These are phyloP conservation scores for Salix viminalis DNA, from an alignment of 345 rosid species.

Conservation along the genomic window DNA sequence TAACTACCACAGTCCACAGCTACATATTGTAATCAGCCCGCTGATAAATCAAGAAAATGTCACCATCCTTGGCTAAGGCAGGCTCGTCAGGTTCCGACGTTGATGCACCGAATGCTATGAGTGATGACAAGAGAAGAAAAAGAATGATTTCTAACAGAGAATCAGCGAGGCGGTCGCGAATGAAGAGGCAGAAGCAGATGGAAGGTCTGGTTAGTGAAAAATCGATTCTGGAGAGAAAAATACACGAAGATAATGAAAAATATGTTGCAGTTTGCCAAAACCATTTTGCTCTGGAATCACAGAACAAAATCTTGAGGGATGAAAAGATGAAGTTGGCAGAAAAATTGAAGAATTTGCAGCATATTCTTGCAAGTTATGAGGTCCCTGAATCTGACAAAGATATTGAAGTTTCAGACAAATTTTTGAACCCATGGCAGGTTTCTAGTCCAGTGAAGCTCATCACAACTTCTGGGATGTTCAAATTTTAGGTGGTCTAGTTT, in stretches of 20 bases:
- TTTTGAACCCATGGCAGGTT: conserved; percentile 25
- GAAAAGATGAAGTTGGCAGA: conserved; percentile 36
- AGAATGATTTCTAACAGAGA: conserved; percentile 71
- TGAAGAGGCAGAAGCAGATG: conserved; percentile 54
- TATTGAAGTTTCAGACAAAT: neutral
- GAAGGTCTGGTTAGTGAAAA: conserved; percentile 51
- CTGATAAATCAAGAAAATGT: conserved; percentile 22
- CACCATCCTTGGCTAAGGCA: conserved; percentile 17
- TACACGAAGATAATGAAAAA: conserved; percentile 25
- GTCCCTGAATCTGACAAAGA: conserved; percentile 1
- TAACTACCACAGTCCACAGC: neutral
- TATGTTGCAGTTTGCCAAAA: conserved; percentile 17
- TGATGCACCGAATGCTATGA: conserved; percentile 3
- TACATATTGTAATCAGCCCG: neutral
- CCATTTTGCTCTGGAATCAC: conserved; percentile 24
- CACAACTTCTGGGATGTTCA: conserved; percentile 19
- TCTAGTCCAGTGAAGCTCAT: conserved; percentile 22
- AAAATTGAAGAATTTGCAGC: conserved; percentile 29
- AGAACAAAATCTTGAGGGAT: conserved; percentile 36
- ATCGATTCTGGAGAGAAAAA: conserved; percentile 38
- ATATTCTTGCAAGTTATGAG: conserved; percentile 14
- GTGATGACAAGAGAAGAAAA: conserved; percentile 57
- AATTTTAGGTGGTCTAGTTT: conserved; percentile 3
- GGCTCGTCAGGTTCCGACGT: conserved; percentile 39
- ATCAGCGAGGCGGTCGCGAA: conserved; percentile 69